Evolutionary conservation across 2,329 filamentous ascomycete genomes (phyloP).

Genomic region (Oidium heveae): DNA sequence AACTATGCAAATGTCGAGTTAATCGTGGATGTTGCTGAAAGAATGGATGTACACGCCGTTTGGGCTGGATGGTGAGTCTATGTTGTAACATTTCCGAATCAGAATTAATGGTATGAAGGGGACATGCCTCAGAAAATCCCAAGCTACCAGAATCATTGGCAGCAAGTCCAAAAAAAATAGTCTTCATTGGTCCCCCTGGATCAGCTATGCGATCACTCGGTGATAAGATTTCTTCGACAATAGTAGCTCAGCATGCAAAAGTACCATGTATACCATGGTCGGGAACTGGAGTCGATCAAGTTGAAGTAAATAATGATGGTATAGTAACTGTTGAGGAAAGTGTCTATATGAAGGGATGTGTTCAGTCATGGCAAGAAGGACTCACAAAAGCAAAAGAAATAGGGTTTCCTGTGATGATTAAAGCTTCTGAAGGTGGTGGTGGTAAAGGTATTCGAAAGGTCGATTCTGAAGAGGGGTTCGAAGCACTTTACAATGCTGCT

Average conservation of each 20-base stretch:
- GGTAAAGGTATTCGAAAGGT: constrained; percentile 99
- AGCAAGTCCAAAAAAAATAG: constrained; percentile 91
- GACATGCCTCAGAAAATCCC: constrained; percentile 95
- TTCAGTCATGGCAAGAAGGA: constrained; percentile 71
- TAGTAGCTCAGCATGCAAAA: constrained; percentile 86
- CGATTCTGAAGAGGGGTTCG: constrained; percentile 59
- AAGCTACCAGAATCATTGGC: constrained; percentile 90
- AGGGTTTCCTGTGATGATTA: constrained; percentile 98
- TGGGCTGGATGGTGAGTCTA: constrained; percentile 82
- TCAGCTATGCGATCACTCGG: constrained; percentile 97
- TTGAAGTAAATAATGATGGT: constrained; percentile 51
- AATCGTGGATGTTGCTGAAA: constrained; percentile 95
- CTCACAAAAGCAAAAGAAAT: constrained; percentile 67
- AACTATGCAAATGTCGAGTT: constrained; percentile 99
- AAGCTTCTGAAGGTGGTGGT: constrained; percentile 97
- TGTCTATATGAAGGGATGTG: constrained; percentile 75
- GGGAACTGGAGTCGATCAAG: constrained; percentile 66
- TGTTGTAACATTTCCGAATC: not conserved
- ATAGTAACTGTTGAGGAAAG: constrained; percentile 82
- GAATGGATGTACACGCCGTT: constrained; percentile 93
- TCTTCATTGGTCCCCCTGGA: constrained; percentile 94
- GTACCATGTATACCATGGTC: constrained; percentile 99
- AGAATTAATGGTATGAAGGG: constrained; percentile 26
- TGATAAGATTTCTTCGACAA: constrained; percentile 98
- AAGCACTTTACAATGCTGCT: constrained; percentile 75